phyloP scores from a whole-genome alignment of 139 green algal species.

The Chlorella vulgaris region DNA sequence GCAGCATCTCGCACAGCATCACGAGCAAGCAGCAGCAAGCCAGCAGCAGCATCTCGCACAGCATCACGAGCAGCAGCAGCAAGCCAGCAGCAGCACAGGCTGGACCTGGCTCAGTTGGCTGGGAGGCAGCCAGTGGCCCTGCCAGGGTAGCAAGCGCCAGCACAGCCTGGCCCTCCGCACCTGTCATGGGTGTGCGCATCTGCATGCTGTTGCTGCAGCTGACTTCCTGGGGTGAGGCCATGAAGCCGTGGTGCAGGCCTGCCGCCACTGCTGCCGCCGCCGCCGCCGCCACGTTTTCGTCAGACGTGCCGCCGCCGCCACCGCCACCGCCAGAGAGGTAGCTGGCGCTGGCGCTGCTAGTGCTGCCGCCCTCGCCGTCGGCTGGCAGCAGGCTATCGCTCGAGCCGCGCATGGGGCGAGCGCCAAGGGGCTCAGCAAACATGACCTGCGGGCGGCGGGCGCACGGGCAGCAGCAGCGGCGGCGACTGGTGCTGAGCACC shows the following conservation, averaged over 20 bases:
- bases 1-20: no score
- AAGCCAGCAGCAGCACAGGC: no score
- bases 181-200: constrained; percentile 35
- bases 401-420: constrained; percentile 6
- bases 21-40: no score
- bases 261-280: constrained; percentile 5
- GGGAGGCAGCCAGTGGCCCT: no score
- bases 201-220: constrained; percentile 35
- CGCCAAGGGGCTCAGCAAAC: constrained; percentile 58
- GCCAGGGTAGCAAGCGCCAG: no score
- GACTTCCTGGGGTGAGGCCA: constrained; percentile 11
- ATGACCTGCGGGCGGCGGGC: constrained; percentile 42
- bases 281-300: constrained; percentile 10
- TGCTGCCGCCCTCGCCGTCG: not conserved
- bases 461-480: no score
- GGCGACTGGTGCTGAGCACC: no score
- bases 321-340: not conserved
- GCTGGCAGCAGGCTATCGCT: constrained; percentile 14
- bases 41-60: no score
- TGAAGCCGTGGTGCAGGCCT: constrained; percentile 23
- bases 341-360: not conserved
- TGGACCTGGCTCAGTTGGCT: no score
- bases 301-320: not conserved
- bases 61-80: no score
- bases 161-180: not conserved